phyloP scores from a whole-genome alignment of 2,329 filamentous ascomycete species.

The Tolypocladium ovalisporum region DNA sequence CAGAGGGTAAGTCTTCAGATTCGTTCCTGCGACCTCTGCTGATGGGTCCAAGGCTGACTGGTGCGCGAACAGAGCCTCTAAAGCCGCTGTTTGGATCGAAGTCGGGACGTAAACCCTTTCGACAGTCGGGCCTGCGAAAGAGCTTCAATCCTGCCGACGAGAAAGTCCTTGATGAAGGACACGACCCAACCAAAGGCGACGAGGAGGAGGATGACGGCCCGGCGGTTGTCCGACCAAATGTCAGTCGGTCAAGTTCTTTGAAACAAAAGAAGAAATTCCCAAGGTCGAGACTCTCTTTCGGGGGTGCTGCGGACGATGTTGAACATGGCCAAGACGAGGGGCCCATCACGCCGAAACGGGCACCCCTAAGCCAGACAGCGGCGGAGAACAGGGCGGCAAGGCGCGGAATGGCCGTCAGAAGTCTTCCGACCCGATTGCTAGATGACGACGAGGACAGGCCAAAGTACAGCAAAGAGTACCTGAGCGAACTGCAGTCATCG shows the following conservation, averaged over 20 bases:
- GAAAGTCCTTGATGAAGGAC: conserved; percentile 10
- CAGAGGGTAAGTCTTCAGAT: conserved; percentile 25
- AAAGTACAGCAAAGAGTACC: conserved; percentile 74
- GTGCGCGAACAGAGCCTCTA: conserved; percentile 16
- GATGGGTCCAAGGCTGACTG: conserved; percentile 25
- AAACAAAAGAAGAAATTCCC: conserved; percentile 55
- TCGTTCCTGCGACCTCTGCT: conserved; percentile 16
- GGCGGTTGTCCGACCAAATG: conserved; percentile 35
- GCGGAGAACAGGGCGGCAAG: conserved; percentile 56
- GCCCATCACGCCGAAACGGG: conserved; percentile 54
- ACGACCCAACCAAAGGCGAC: conserved; percentile 19
- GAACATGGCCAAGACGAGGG: conserved; percentile 38
- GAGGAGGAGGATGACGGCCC: conserved; percentile 35
- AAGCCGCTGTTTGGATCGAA: conserved; percentile 31
- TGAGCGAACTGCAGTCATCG: conserved; percentile 75
- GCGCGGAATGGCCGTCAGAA: conserved; percentile 34
- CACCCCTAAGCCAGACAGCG: conserved; percentile 51
- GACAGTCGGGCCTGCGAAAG: conserved; percentile 48
- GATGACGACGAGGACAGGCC: conserved; percentile 57
- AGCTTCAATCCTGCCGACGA: conserved; percentile 38
- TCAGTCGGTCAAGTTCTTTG: conserved; percentile 34
- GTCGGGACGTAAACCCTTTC: conserved; percentile 38
- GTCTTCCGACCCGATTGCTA: conserved; percentile 42
- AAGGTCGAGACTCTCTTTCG: conserved; percentile 63
- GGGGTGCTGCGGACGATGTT: conserved; percentile 40